Conservation (phyloP, 2,329 filamentous ascomycete species). For the Nemania sp. region DNA sequence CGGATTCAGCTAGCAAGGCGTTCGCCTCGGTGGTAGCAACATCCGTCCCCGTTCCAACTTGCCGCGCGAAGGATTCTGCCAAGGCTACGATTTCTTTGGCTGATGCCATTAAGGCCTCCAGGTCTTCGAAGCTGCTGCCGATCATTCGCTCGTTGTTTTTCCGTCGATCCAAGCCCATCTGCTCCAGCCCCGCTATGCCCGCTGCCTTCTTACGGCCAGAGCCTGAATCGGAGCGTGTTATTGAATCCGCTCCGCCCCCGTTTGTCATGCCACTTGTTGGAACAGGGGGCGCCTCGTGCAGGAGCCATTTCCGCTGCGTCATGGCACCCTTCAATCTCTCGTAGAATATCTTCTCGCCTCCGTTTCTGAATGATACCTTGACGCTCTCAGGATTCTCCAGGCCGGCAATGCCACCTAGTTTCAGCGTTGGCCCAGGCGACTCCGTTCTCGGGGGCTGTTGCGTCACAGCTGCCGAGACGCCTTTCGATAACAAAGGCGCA, state of each 20-base stretch:
- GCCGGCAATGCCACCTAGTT: constrained; percentile 52
- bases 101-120: constrained; percentile 96
- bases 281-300: constrained; percentile 88
- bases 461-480: constrained; percentile 55
- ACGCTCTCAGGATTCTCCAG: constrained; percentile 77
- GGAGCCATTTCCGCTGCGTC: constrained; percentile 94
- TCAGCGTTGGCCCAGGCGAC: constrained; percentile 81
- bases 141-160: constrained; percentile 96
- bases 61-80: constrained; percentile 85
- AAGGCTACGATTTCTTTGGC: constrained; percentile 96
- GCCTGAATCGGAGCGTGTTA: constrained; percentile 44
- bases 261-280: constrained; percentile 68
- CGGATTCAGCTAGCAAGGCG: constrained; percentile 82
- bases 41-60: constrained; percentile 67
- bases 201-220: constrained; percentile 69
- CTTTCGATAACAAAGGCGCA: constrained; percentile 73
- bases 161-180: constrained; percentile 83
- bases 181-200: constrained; percentile 92
- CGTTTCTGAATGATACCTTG: constrained; percentile 90
- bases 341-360: constrained; percentile 90
- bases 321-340: constrained; percentile 89
- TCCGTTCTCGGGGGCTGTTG: constrained; percentile 68
- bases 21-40: constrained; percentile 76
- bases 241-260: constrained; percentile 52
- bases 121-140: constrained; percentile 92